Conservation (phyloP, 192 early-diverging fungal genomes). For the Lobulomyces angularis region DNA sequence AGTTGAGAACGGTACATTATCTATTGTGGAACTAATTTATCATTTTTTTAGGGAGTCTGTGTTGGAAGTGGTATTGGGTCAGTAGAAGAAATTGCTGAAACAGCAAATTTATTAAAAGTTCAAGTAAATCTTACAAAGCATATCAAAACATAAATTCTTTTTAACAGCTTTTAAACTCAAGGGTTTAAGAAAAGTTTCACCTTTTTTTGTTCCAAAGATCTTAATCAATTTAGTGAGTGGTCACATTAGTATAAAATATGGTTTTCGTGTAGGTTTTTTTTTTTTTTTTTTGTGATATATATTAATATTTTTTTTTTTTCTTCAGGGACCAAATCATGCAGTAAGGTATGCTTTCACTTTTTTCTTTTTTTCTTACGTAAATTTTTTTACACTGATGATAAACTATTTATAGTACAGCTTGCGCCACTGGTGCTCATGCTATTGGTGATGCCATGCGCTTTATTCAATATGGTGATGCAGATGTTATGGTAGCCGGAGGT, state of each 20-base stretch:
- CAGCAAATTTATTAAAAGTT: constrained; percentile 33
- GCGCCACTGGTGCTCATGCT: constrained; percentile 89
- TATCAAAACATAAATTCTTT: not conserved
- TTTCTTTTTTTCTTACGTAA: no score
- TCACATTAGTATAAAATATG: constrained; percentile 79
- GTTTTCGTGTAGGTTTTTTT: constrained; percentile 47
- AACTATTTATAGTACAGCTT: no score
- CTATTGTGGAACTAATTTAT: not conserved
- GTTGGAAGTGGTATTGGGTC: constrained; percentile 90
- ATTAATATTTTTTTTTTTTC: no score
- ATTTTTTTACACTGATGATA: no score
- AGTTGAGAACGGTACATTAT: constrained; percentile 47
- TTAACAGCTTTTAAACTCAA: constrained; percentile 7
- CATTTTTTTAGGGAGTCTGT: constrained; percentile 65
- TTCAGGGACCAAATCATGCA: constrained; percentile 81
- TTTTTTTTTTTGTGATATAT: no score
- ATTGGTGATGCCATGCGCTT: constrained; percentile 90
- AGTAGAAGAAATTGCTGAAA: constrained; percentile 65
- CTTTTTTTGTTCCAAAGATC: constrained; percentile 82
- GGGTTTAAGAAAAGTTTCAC: constrained; percentile 67
- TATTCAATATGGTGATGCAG: constrained; percentile 82
- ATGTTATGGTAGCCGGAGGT: constrained; percentile 91
- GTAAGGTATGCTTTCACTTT: no score
- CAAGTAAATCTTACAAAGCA: constrained; percentile 23
- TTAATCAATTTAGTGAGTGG: constrained; percentile 94